Evolutionary conservation across 371 early-diverging fungal species (phyloP).

Genomic region (Pancytospora philotis): DNA sequence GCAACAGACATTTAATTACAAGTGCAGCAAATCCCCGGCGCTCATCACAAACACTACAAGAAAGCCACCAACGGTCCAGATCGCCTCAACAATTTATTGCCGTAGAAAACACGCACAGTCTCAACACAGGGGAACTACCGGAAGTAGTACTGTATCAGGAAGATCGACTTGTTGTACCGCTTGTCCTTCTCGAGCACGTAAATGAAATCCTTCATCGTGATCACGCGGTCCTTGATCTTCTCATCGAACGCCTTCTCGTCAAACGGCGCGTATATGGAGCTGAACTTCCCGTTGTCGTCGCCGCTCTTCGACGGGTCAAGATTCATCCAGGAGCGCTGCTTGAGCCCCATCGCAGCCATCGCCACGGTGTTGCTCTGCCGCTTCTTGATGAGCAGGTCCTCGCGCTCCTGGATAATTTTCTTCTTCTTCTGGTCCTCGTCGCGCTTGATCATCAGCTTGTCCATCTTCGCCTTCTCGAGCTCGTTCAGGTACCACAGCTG

Average conservation of each 20-base stretch:
- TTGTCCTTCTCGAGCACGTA: conserved; percentile 59
- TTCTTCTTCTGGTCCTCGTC: conserved; percentile 55
- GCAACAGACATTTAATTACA: too few species aligned
- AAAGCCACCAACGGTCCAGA: too few species aligned
- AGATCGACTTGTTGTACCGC: conserved; percentile 60
- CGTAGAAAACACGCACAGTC: too few species aligned
- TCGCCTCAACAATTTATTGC: too few species aligned
- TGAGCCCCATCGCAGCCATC: conserved; percentile 59
- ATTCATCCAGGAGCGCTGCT: conserved; percentile 59
- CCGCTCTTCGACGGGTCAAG: conserved; percentile 19
- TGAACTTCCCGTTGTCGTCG: conserved; percentile 52
- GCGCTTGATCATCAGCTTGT: conserved; percentile 52
- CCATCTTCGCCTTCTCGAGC: conserved; percentile 56
- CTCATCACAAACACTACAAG: too few species aligned
- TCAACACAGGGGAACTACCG: too few species aligned
- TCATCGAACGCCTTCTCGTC: conserved; percentile 55
- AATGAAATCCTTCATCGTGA: conserved; percentile 59
- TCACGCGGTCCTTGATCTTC: conserved; percentile 44
- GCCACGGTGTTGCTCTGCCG: conserved; percentile 58
- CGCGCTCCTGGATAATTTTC: conserved; percentile 59
- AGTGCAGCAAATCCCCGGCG: too few species aligned
- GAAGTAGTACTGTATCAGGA: conserved; percentile 58
- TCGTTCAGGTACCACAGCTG: conserved; percentile 61
- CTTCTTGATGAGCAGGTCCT: conserved; percentile 60
- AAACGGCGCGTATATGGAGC: conserved; percentile 52